Evolutionary conservation across 129 eudicot species (phyloP), one percentile per base, ranked within the genome.

Genomic region (Ambrosia trifida): DNA sequence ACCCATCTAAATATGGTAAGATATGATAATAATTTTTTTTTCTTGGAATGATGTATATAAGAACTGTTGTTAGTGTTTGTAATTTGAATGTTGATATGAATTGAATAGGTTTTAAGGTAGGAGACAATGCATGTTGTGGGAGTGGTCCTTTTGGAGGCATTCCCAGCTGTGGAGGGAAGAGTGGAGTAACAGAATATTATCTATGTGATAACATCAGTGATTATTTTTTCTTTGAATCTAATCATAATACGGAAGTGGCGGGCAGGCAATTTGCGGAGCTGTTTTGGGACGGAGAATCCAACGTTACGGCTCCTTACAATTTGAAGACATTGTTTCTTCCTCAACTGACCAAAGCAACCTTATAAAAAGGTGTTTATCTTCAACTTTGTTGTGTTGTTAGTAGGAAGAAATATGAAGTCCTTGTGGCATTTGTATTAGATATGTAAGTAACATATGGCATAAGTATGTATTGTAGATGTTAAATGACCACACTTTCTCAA

Each of bases 101-200:
- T 40, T 40, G 45, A 40, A 5, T 40, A 80, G 88, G 90, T 70
- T 82, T 85, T 13, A 77, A 73, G 68, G 73, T 80, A 11, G 90
- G 75, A 69, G 72, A 69, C 0, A 77, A 46, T 28, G 85, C 83
- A 3, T 84, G 85, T 33, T 84, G 85, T 60, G 88, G 88, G 4
- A 56, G 78, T 38, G 85, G 88, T 70, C 78, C 76, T 8, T 74
- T 62, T 32, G 52, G 83, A 2, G 88, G 83, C 51, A 53, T 69
- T 4, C 31, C 70, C 40, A 69, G 73, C 20, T 85, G 90, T 28
- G 87, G 90, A 66, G 87, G 90, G 53, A 83, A 76, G 79, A 77
- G 85, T 57, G 85, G 79, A 19, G 13, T 13, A 11, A 1, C 19
- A 36, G 91, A 79, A 11, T 79, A 58, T 51, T 10, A 74, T 41